phyloP scores from a whole-genome alignment of 2,329 filamentous ascomycete genomes.

The Alternaria longipes region DNA sequence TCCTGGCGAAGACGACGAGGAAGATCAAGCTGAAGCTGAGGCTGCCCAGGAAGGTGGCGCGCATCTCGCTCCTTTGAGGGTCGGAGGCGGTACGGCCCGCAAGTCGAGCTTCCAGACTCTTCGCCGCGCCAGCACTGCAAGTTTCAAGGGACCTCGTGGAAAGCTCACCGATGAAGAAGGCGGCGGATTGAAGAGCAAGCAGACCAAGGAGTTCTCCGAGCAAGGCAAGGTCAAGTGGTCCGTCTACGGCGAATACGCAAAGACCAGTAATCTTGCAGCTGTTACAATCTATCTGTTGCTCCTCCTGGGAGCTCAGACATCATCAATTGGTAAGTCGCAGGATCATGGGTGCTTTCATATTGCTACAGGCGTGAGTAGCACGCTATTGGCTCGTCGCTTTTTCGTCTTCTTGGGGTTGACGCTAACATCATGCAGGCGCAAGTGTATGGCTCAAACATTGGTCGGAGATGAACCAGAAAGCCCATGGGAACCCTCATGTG shows the following conservation, averaged over 20 bases:
- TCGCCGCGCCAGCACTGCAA: slow-evolving; percentile 89
- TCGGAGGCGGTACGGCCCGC: slow-evolving; percentile 65
- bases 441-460: slow-evolving; percentile 95
- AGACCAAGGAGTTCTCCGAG: slow-evolving; percentile 86
- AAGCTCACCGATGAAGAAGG: slow-evolving; percentile 87
- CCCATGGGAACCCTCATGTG: slow-evolving; percentile 75
- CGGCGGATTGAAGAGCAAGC: slow-evolving; percentile 76
- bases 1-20: slow-evolving; percentile 60
- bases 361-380: background rate
- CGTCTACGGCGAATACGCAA: slow-evolving; percentile 94
- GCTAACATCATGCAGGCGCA: slow-evolving; percentile 64
- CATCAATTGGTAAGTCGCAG: slow-evolving; percentile 72
- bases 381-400: slow-evolving; percentile 32
- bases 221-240: slow-evolving; percentile 99
- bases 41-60: slow-evolving; percentile 73
- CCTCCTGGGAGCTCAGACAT: slow-evolving; percentile 81
- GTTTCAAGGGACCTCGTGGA: slow-evolving; percentile 84
- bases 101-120: slow-evolving; percentile 78
- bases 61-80: slow-evolving; percentile 77
- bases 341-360: background rate
- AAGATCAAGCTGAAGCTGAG: slow-evolving; percentile 63
- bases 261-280: slow-evolving; percentile 87
- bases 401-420: slow-evolving; percentile 17
- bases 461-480: slow-evolving; percentile 79
- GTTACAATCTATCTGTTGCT: slow-evolving; percentile 81